Evolutionary conservation across 176 grass and related monocot species (phyloP), one percentile per base, ranked within the genome.

Genomic region (Oryza officinalis): DNA sequence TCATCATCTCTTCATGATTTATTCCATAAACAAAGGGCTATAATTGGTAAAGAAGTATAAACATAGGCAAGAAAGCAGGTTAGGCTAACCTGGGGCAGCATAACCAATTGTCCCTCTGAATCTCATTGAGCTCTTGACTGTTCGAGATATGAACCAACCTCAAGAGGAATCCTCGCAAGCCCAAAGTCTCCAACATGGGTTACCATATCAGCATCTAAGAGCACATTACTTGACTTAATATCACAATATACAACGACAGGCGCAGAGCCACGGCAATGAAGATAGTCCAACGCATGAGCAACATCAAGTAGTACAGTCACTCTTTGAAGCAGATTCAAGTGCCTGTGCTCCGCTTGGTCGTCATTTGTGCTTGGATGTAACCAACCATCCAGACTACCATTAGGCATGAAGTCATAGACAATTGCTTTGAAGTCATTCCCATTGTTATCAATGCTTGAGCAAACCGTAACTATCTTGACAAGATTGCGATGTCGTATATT

Each of bases 351-450:
- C 17, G 7, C 8, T 11, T 18, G 74, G 1, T 11, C n/a, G 1
- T 11, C n/a, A 26, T 63, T 63, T 41, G 6, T 59, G 6, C 22
- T 46, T 2, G 7, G 49, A 79, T 87, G 88, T n/a, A 90, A 27
- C 84, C 88, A 90, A 5, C 49, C 33, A 25, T 90, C 77, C 4
- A 90, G 2, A 10, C 11, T 75, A 2, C 75, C 75, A 65, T 65
- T 90, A 0, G 12, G 64, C 78, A 78, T 78, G 65, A 72, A 33
- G 27, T 90, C 78, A 54, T 63, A 82, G 17, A 90, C 73, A 18
- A 83, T 71, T 45, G 88, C 79, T 35, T 57, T 83, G 73, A 90
- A 90, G 10, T 90, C 76, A 74, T 83, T 59, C 20, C 88, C 79
- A 2, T 2, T 78, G 8, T 1, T 22, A 68, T 87, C 88, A 17